Evolutionary conservation across 257 asterid species (phyloP).

Genomic region (Solanum gracilifrons): DNA sequence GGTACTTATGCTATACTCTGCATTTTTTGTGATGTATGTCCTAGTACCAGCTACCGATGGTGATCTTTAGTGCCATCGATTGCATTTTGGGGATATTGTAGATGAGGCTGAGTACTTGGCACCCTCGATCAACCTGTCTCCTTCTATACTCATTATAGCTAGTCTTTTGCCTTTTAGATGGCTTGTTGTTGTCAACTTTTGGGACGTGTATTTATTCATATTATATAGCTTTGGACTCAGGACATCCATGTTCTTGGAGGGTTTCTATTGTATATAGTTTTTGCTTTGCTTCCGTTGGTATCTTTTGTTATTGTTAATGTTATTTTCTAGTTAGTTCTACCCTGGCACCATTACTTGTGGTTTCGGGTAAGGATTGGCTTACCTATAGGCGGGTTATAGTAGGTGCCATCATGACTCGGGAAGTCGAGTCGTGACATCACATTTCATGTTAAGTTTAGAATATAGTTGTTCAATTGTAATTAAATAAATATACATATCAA

Average conservation of each 20-base stretch:
- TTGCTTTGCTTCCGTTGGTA: no score
- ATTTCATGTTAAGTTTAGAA: no score
- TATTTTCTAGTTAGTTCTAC: not conserved
- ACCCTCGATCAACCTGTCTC: fast-evolving
- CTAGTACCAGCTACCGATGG: not conserved
- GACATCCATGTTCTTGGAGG: not conserved
- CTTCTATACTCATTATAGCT: not conserved
- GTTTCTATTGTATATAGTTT: not conserved
- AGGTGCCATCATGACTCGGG: not conserved
- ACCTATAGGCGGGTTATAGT: not conserved
- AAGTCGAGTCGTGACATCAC: not conserved
- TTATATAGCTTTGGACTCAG: no score
- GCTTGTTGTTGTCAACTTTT: not conserved
- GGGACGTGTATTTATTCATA: not conserved
- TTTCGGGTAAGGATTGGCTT: not conserved
- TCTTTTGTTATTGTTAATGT: no score
- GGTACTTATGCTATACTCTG: no score
- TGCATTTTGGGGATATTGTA: not conserved
- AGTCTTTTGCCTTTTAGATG: no score
- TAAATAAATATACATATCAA: not conserved
- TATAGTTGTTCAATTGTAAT: no score
- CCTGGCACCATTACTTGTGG: not conserved
- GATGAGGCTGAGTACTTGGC: not conserved
- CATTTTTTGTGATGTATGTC: not conserved
- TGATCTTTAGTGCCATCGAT: not conserved